Conservation (phyloP, 1,139 yeast genomes). For the Fermentozyma sake region DNA sequence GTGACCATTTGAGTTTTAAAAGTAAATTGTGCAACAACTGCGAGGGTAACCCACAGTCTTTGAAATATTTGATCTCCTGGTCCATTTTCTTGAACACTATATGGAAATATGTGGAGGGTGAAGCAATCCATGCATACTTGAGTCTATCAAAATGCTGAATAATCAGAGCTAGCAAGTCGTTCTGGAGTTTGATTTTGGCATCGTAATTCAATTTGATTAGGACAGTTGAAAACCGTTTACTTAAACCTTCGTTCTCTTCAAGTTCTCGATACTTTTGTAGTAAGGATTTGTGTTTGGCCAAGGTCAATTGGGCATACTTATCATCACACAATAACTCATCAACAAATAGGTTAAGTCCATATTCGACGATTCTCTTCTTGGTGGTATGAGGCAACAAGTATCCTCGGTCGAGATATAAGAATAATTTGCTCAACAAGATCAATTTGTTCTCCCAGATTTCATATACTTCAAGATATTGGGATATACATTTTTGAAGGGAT, state of each 20-base stretch:
- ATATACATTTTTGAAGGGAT: neutral
- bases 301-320: conserved; percentile 3
- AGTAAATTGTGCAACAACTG: conserved; percentile 18
- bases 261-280: conserved; percentile 6
- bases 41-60: conserved; percentile 19
- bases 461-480: conserved; percentile 11
- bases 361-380: conserved; percentile 22
- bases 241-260: conserved; percentile 4
- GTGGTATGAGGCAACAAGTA: conserved; percentile 30
- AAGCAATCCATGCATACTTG: conserved; percentile 16
- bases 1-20: conserved; percentile 25
- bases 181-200: conserved; percentile 14
- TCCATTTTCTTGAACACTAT: conserved; percentile 10
- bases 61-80: conserved; percentile 12
- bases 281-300: conserved; percentile 1
- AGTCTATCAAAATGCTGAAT: conserved; percentile 14
- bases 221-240: conserved; percentile 15
- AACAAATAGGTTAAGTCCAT: conserved; percentile 20
- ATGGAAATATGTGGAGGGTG: conserved; percentile 17
- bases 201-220: conserved; percentile 20
- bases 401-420: conserved; percentile 32
- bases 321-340: conserved; percentile 13
- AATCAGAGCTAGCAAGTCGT: conserved; percentile 14
- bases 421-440: conserved; percentile 23
- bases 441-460: conserved; percentile 25